Conservation (phyloP, 352 stramenopile genomes). For the Phytopythium aichiense region DNA sequence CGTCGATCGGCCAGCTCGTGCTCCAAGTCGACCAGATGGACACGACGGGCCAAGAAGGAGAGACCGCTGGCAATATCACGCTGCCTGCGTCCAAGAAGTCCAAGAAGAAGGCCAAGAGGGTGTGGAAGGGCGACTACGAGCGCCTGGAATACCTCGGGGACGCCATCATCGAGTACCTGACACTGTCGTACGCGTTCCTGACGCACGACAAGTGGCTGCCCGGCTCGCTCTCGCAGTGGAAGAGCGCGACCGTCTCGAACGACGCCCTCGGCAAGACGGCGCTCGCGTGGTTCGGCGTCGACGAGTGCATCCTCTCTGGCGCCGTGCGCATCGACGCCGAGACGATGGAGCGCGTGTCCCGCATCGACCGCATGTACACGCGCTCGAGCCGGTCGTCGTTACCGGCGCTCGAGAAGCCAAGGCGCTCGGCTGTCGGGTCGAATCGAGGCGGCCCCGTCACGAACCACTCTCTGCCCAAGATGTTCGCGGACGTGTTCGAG, state of each 20-base stretch:
- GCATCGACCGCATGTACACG: constrained; percentile 49
- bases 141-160: constrained; percentile 87
- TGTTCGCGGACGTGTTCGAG: constrained; percentile 88
- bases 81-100: constrained; percentile 8
- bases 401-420: neutral
- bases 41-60: constrained; percentile 8
- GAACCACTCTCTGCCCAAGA: constrained; percentile 66
- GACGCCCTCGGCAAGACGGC: constrained; percentile 82
- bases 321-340: constrained; percentile 65
- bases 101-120: constrained; percentile 37
- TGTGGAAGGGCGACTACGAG: constrained; percentile 86
- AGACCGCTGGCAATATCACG: constrained; percentile 9
- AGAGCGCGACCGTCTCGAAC: constrained; percentile 83
- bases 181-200: constrained; percentile 78
- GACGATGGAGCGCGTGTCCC: constrained; percentile 43
- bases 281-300: constrained; percentile 70
- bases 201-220: constrained; percentile 71
- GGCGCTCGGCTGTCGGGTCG: neutral
- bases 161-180: constrained; percentile 88
- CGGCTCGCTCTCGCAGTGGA: constrained; percentile 77
- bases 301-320: constrained; percentile 73
- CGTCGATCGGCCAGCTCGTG: constrained; percentile 61
- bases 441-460: constrained; percentile 11
- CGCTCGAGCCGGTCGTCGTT: constrained; percentile 5
- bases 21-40: constrained; percentile 39